Evolutionary conservation across 164 flowering plant genomes (phyloP).

Genomic region (Warburgia ugandensis): DNA sequence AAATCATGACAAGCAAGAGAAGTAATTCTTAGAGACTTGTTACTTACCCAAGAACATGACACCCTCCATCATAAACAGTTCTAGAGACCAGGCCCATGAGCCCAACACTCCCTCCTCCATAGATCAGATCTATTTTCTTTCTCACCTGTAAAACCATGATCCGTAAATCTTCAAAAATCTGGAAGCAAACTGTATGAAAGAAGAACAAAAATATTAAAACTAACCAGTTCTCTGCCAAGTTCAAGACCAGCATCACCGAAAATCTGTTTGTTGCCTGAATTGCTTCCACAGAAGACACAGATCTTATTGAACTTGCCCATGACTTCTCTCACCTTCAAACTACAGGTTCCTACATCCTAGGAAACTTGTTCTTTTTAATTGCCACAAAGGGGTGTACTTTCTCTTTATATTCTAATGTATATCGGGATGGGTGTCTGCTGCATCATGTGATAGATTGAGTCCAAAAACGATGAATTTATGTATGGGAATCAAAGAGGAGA

Average conservation of each 20-base stretch:
- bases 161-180: not conserved
- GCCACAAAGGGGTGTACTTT: not conserved
- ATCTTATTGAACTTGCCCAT: slow-evolving; percentile 40
- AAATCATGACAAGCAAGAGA: not conserved
- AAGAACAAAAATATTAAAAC: not conserved
- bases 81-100: slow-evolving; percentile 40
- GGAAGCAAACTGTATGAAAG: not conserved
- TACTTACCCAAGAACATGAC: slow-evolving; percentile 40
- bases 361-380: not conserved
- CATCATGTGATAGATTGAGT: slow-evolving; percentile 9
- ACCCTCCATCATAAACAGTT: slow-evolving; percentile 34
- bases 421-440: not conserved
- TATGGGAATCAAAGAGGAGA: not conserved
- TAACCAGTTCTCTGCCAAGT: slow-evolving; percentile 35
- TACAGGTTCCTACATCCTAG: not conserved
- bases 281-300: slow-evolving; percentile 41
- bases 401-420: not conserved
- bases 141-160: slow-evolving; percentile 23
- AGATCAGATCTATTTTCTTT: slow-evolving; percentile 35
- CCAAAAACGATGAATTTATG: slow-evolving; percentile 4
- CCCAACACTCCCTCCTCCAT: slow-evolving; percentile 46
- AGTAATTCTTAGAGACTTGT: not conserved
- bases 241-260: slow-evolving; percentile 44
- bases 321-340: not conserved
- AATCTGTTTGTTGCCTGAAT: slow-evolving; percentile 25